Evolutionary conservation across 2,329 filamentous ascomycete species (phyloP).

Genomic region (Epichloe glyceriae): DNA sequence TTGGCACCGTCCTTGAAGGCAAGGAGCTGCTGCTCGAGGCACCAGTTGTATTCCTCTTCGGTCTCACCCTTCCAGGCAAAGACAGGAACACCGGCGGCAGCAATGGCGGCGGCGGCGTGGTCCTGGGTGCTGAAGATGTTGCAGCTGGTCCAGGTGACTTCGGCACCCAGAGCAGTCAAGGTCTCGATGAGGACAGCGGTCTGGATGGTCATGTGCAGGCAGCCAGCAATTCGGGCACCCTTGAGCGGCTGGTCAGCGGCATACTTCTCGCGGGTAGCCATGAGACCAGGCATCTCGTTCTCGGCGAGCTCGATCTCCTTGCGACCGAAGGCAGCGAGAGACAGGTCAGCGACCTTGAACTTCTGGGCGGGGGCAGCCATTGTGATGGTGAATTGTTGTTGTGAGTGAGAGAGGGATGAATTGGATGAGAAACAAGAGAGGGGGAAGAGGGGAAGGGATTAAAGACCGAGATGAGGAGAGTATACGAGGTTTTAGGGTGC

Average conservation of each 20-base stretch:
- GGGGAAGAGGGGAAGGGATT: slow-evolving; percentile 3
- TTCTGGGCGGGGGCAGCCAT: slow-evolving; percentile 72
- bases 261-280: slow-evolving; percentile 89
- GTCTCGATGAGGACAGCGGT: slow-evolving; percentile 99
- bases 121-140: slow-evolving; percentile 99
- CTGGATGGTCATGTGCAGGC: slow-evolving; percentile 99
- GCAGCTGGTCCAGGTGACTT: slow-evolving; percentile 98
- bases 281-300: slow-evolving; percentile 94
- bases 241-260: slow-evolving; percentile 83
- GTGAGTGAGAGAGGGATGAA: slow-evolving; percentile 5
- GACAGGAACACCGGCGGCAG: slow-evolving; percentile 82
- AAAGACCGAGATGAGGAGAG: slow-evolving; percentile 8
- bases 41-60: slow-evolving; percentile 99
- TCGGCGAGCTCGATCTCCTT: slow-evolving; percentile 98
- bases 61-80: slow-evolving; percentile 77
- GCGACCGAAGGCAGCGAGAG: slow-evolving; percentile 94
- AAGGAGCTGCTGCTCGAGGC: slow-evolving; percentile 91
- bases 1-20: slow-evolving; percentile 95
- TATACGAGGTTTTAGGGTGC: slow-evolving; percentile 9
- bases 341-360: slow-evolving; percentile 98
- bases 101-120: slow-evolving; percentile 95
- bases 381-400: slow-evolving; percentile 22
- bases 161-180: slow-evolving; percentile 82
- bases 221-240: slow-evolving; percentile 92
- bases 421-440: slow-evolving; percentile 9